Base-by-base conservation (phyloP, 2,329 filamentous ascomycete genomes). In the Ascochyta fabae region DNA sequence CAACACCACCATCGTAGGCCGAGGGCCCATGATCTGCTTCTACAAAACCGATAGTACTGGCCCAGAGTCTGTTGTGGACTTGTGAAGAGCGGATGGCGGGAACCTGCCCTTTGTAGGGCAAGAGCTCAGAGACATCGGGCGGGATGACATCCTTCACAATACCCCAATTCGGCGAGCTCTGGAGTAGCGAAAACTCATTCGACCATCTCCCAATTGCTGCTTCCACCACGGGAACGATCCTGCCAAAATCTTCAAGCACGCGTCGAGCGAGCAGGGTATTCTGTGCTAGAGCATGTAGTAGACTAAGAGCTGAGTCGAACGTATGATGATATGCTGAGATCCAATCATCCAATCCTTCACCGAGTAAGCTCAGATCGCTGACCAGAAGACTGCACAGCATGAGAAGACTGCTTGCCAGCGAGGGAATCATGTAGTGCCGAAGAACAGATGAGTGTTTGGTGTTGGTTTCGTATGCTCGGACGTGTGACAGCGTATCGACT, bases 61-160 rank as follows among this genome's bases (percentile, higher is more conserved):
- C 8, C 33, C 33, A 35, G 15, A 35, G 15, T 35, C 6, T 16
- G n/a, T 35, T 10, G n/a, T 16, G n/a, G 10, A 41, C 15, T 1
- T 27, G 24, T 6, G 23, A 9, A 4, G 24, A 13, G 9, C 26
- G 39, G 10, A 43, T 29, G 6, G 13, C 24, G 2, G 53, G 53
- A 4, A 43, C n/a, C 2, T 39, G 53, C 3, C 55, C 49, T n/a
- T 39, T 49, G 24, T 72, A 72, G 3, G 70, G 70, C 13, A 71
- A 62, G 10, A 67, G 26, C 0, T 69, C 53, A 1, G 47, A 44
- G n/a, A 66, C 43, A 19, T 69, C 59, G 0, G 50, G 19, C 7
- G 65, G 62, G 0, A 64, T 52, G 9, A 41, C 35, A 48, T 26
- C 57, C 26, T 16, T 48, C 19, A 16, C 46, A 2, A 22, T 35